phyloP scores from a whole-genome alignment of 495 filamentous ascomycete species.

The Penicillium paradoxum region DNA sequence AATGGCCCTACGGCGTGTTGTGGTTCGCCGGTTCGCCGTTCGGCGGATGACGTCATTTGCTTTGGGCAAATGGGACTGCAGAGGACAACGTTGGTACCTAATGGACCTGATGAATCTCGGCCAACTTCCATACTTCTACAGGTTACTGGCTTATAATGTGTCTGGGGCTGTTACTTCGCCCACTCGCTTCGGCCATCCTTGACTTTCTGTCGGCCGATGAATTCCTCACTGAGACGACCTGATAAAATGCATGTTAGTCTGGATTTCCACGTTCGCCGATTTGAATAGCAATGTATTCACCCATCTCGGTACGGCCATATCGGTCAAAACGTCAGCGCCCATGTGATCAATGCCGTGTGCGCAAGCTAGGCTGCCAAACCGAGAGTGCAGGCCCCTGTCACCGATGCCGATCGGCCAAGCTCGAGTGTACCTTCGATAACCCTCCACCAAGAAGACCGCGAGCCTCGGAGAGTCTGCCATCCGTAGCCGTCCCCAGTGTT shows the following conservation, averaged over 20 bases:
- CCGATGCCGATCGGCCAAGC: constrained; percentile 25
- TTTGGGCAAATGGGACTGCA: too few relatives aligned
- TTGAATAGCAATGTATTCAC: constrained; percentile 7
- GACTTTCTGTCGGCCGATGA: neutral
- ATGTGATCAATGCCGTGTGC: constrained; percentile 34
- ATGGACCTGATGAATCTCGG: neutral
- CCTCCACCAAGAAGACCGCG: constrained; percentile 26
- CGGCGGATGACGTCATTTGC: constrained; percentile 3
- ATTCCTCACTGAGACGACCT: neutral
- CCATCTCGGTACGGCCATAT: constrained; percentile 29
- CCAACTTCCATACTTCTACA: neutral
- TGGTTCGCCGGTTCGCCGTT: neutral
- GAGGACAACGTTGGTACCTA: too few relatives aligned
- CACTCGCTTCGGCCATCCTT: neutral
- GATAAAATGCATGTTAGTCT: constrained; percentile 2
- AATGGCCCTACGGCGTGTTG: neutral
- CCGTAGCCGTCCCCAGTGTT: constrained; percentile 4
- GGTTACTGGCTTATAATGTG: neutral
- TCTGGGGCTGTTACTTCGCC: neutral
- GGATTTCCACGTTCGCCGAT: constrained; percentile 12
- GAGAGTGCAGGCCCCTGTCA: constrained; percentile 24
- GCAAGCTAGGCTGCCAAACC: constrained; percentile 35
- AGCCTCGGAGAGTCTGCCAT: constrained; percentile 6
- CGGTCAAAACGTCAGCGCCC: constrained; percentile 36
- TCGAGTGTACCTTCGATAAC: constrained; percentile 29